A percentile compares a stretch with the other conserved stretches of the same genome.
phyloP scores from a whole-genome alignment of 257 asterid species.

The Handroanthus guayacan region DNA sequence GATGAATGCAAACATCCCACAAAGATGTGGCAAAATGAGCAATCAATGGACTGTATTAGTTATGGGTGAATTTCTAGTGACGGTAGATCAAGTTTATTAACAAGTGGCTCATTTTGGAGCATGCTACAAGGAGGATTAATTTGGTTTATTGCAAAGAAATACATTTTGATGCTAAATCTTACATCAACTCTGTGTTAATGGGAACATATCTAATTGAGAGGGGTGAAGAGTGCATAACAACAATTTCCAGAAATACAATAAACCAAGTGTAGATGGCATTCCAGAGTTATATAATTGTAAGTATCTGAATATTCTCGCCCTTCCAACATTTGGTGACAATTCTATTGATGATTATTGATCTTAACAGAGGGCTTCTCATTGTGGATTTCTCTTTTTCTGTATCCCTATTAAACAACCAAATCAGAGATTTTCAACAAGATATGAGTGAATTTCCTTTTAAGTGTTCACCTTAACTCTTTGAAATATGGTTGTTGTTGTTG shows the following conservation, averaged over 20 bases:
- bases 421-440: constrained; percentile 47
- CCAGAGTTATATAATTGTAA: constrained; percentile 23
- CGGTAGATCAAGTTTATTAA: neutral
- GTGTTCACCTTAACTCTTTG: constrained; percentile 20
- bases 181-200: neutral
- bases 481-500: too few relatives aligned
- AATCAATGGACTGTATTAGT: neutral
- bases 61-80: constrained; percentile 3
- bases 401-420: constrained; percentile 44
- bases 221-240: neutral
- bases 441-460: constrained; percentile 56
- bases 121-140: neutral
- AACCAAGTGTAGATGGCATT: constrained; percentile 25
- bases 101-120: constrained; percentile 3
- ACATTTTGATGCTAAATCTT: constrained; percentile 18
- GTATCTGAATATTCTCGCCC: constrained; percentile 32
- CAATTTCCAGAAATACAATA: constrained; percentile 9
- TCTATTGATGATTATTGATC: constrained; percentile 44
- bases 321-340: constrained; percentile 31
- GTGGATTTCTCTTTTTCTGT: constrained; percentile 47
- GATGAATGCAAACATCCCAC: constrained; percentile 11
- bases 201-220: constrained; percentile 21
- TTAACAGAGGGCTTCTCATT: constrained; percentile 53
- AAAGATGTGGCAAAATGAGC: too few relatives aligned
- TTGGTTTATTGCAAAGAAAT: neutral